Base-by-base conservation (phyloP, 2,329 filamentous ascomycete genomes). In the Thielaviopsis populi region DNA sequence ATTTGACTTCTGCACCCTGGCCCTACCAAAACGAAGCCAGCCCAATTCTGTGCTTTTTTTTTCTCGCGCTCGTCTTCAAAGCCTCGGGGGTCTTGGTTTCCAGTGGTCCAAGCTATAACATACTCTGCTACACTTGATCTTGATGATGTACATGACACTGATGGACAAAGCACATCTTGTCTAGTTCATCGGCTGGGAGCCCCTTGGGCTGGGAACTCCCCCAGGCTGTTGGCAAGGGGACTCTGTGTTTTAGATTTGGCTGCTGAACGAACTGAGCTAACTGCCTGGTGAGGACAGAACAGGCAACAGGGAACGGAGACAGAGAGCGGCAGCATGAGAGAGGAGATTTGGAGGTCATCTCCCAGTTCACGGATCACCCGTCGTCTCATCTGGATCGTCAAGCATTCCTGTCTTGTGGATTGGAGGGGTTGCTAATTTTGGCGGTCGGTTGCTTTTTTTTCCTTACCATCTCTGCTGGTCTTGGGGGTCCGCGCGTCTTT, bases 371-470 rank as follows among this genome's bases (percentile, higher is more conserved):
- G 37, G 53, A 56, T 56, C 53, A 56, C 53, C 53, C 53, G 53
- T 37, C 53, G 53, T 56, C 53, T 56, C 53, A 56, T 56, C 53
- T 56, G 24, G 53, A 56, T 56, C 53, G 24, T n/a, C 53, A 5
- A n/a, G 27, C 53, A 37, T 56, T 33, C 24, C 53, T 56, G 30
- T 2, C 8, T 11, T 37, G 17, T 56, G 53, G 27, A 56, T 56
- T 56, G 50, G 27, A 33, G 50, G 50, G 50, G 50, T n/a, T 56
- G 50, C 50, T 56, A 56, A 56, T 56, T 56, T 56, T 56, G 50
- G 50, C 15, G 42, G 42, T 33, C 17, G 13, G 17, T 33, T 19
- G 19, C 27, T 56, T 33, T 56, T 17, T 17, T 11, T 56, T 56
- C 50, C 11, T 30, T 54, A n/a, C n/a, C n/a, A n/a, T 54, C 50